Percentiles rank a stretch among this genome's conserved stretches.
Conservation (phyloP, 2,329 filamentous ascomycete species). For the Penicillium sp. region DNA sequence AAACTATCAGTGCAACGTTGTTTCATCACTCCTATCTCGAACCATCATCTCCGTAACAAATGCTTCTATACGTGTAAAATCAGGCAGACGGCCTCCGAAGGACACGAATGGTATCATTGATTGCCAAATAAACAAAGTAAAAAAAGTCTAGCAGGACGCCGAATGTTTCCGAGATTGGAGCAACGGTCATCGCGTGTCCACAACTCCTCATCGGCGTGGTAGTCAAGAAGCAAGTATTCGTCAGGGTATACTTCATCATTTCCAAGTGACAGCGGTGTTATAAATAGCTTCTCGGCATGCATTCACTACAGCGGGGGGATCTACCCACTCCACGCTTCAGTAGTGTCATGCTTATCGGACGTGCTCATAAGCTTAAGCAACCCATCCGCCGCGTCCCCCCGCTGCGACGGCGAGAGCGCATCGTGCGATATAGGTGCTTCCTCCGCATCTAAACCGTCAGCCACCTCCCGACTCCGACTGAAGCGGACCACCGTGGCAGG, state of each 20-base stretch:
- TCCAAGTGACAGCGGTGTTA: background rate
- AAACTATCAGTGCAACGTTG: background rate
- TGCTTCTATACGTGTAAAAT: background rate
- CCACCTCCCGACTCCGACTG: slow-evolving; percentile 15
- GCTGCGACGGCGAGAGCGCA: slow-evolving; percentile 31
- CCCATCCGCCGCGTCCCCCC: slow-evolving; percentile 43
- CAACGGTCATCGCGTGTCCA: background rate
- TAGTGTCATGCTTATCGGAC: slow-evolving; percentile 29
- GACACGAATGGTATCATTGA: slow-evolving; percentile 28
- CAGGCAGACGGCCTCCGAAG: background rate
- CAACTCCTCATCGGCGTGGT: background rate
- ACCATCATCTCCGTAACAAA: no score
- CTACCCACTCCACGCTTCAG: slow-evolving; percentile 28
- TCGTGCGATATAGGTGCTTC: slow-evolving; percentile 13
- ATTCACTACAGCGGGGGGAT: background rate
- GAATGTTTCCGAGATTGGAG: slow-evolving; percentile 14
- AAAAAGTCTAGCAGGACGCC: slow-evolving; percentile 14
- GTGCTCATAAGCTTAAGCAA: slow-evolving; percentile 45
- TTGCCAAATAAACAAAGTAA: slow-evolving; percentile 15
- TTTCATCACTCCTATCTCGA: background rate
- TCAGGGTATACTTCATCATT: slow-evolving; percentile 8
- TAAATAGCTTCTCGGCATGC: background rate
- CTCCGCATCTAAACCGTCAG: slow-evolving; percentile 20
- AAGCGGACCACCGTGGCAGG: slow-evolving; percentile 31
- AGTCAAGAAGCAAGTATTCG: slow-evolving; percentile 8